Base-by-base conservation (phyloP, 2,329 filamentous ascomycete species). In the Aspergillus intermedius region DNA sequence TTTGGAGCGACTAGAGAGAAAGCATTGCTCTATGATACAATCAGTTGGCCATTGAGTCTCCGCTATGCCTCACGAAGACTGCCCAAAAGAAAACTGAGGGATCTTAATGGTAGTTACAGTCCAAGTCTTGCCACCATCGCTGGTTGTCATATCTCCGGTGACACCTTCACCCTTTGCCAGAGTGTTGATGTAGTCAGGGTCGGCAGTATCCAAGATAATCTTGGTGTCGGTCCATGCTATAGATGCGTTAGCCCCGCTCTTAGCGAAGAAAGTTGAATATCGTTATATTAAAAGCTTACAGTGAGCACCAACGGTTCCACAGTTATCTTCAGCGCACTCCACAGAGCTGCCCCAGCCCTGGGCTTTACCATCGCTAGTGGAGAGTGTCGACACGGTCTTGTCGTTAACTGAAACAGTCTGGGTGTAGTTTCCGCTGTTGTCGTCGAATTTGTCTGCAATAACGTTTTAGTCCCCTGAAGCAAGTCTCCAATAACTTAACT, bases 291-390 rank as follows among this genome's bases (percentile, higher is more conserved):
- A 7, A 7, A 15, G 58, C 60, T 52, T 58, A 65, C 63, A 55
- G 51, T 74, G 72, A 22, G 67, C 66, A 22, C 61, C 59, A 25
- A 74, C 60, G 32, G 65, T 72, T 15, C 72, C 71, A 54, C 72
- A 73, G 49, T 71, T 61, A 4, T 60, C 52, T 34, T 58, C 63
- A 1, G 64, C 65, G 42, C 71, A 73, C 50, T 74, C 65, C 49
- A 75, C 67, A 0, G 72, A 65, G 35, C 66, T 70, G 2, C 71
- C 73, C 65, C 70, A 75, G 53, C 72, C 71, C 60, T 67, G 55
- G 3, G 72, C 72, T 6, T 71, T 55, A 21, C 66, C 72, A 49
- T 69, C 68, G 46, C 62, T 70, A 43, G 74, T 77, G 1, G 73
- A 75, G 2, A 77, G 65, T 0, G 66, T 74, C 0, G 71, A 71